Evolutionary conservation across 345 rosid species (phyloP).

Genomic region (Passiflora organensis): DNA sequence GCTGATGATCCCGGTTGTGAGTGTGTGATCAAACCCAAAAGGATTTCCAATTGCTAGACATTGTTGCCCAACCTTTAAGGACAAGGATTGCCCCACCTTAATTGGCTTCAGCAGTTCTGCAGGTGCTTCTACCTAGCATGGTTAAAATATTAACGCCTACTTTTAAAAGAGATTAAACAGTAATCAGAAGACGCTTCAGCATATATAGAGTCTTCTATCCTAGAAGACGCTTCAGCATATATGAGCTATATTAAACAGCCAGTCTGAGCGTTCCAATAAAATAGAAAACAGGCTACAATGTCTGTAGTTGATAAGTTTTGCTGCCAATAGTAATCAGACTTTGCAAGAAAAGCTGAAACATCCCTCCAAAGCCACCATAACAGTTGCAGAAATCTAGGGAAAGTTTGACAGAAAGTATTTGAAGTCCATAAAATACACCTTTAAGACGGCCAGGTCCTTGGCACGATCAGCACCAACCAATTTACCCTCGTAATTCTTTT

Average conservation of each 20-base stretch:
- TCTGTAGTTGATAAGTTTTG: too few species aligned
- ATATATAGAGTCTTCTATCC: too few species aligned
- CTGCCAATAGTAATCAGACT: too few species aligned
- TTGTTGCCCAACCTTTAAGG: slow-evolving; percentile 85
- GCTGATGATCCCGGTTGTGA: slow-evolving; percentile 86
- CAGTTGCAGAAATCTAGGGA: background rate
- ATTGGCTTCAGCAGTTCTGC: slow-evolving; percentile 70
- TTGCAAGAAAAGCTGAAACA: too few species aligned
- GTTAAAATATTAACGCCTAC: too few species aligned
- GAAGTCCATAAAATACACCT: slow-evolving; percentile 30
- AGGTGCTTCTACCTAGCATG: slow-evolving; percentile 75
- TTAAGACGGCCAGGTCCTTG: slow-evolving; percentile 93
- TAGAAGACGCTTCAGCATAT: too few species aligned
- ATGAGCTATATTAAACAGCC: too few species aligned
- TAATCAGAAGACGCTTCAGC: background rate
- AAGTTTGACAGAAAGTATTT: background rate
- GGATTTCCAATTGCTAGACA: slow-evolving; percentile 97
- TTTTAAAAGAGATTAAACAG: slow-evolving; percentile 7
- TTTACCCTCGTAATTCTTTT: slow-evolving; percentile 87
- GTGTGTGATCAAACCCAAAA: slow-evolving; percentile 96
- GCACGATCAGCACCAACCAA: slow-evolving; percentile 86
- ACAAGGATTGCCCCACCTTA: slow-evolving; percentile 64
- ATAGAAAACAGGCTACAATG: too few species aligned
- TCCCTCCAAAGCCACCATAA: background rate
- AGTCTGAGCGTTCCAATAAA: too few species aligned